Evolutionary conservation across 2,329 filamentous ascomycete species (phyloP).

Genomic region (Cercospora berteroae): DNA sequence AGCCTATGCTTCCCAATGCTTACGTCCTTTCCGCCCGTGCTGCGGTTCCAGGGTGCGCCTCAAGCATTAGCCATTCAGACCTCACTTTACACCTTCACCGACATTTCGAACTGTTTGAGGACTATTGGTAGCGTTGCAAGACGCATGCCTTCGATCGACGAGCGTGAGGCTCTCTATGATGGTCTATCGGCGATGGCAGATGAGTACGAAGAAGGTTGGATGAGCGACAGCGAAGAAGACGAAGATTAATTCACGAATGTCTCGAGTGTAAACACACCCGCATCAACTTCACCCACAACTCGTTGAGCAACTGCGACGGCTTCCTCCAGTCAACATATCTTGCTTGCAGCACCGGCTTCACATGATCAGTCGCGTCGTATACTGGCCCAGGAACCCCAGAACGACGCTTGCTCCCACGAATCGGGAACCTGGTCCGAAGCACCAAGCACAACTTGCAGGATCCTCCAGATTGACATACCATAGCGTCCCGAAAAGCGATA

Average conservation of each 20-base stretch:
- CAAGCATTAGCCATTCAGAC: conserved; percentile 48
- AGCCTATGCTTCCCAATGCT: conserved; percentile 70
- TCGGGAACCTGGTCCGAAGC: conserved; percentile 19
- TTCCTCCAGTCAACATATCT: not conserved
- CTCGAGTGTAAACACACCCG: not conserved
- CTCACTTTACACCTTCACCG: conserved; percentile 70
- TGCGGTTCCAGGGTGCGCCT: conserved; percentile 47
- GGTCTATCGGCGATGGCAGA: conserved; percentile 79
- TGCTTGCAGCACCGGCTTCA: conserved; percentile 1
- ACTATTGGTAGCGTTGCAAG: conserved; percentile 53
- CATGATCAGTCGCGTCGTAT: not conserved
- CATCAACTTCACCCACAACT: not conserved
- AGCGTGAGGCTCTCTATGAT: conserved; percentile 80
- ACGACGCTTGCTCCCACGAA: conserved; percentile 17
- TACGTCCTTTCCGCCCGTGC: conserved; percentile 80
- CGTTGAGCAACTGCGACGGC: not conserved
- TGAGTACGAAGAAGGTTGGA: conserved; percentile 84
- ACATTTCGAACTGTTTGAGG: conserved; percentile 68
- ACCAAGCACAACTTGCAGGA: conserved; percentile 18
- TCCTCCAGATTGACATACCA: conserved; percentile 6
- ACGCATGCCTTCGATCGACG: conserved; percentile 67
- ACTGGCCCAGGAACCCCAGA: conserved; percentile 13
- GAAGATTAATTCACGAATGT: conserved; percentile 31
- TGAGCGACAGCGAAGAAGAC: conserved; percentile 67
- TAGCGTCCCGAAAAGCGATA: conserved; percentile 16